Evolutionary conservation across 345 rosid genomes (phyloP).

Genomic region (Dipteronia sinensis): DNA sequence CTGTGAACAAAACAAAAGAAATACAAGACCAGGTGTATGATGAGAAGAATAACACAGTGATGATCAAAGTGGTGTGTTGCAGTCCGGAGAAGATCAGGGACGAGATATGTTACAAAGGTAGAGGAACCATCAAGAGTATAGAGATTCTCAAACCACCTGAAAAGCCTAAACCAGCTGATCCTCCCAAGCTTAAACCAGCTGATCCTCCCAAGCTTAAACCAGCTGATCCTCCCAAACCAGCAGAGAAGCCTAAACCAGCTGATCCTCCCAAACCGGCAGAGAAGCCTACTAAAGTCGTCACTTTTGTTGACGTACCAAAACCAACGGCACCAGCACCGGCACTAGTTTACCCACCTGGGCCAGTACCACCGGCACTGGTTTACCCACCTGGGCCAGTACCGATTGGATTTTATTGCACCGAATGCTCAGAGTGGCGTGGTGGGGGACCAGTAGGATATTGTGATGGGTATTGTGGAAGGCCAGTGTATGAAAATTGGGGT

Average conservation of each 20-base stretch:
- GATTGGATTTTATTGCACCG: neutral
- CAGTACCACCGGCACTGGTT: too few species aligned
- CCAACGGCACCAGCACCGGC: slow-evolving; percentile 14
- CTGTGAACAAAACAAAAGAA: slow-evolving; percentile 57
- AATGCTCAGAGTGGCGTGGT: neutral
- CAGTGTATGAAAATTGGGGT: slow-evolving; percentile 61
- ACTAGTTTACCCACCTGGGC: too few species aligned
- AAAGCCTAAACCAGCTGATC: slow-evolving; percentile 1
- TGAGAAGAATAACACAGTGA: slow-evolving; percentile 65
- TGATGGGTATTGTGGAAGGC: slow-evolving; percentile 46
- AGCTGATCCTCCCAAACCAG: slow-evolving; percentile 2
- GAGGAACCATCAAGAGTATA: slow-evolving; percentile 54
- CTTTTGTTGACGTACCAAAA: too few species aligned
- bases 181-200: neutral
- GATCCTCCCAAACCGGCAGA: neutral
- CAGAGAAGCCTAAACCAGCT: neutral
- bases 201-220: slow-evolving; percentile 9
- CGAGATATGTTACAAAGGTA: slow-evolving; percentile 56
- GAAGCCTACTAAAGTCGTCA: too few species aligned
- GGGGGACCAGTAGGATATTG: slow-evolving; percentile 20
- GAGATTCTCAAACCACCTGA: slow-evolving; percentile 43
- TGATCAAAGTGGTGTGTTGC: slow-evolving; percentile 74
- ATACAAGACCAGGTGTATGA: slow-evolving; percentile 63
- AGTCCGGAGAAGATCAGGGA: slow-evolving; percentile 70
- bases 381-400: slow-evolving; percentile 22